phyloP scores from a whole-genome alignment of 306 rosid species.

The Malus domestica region DNA sequence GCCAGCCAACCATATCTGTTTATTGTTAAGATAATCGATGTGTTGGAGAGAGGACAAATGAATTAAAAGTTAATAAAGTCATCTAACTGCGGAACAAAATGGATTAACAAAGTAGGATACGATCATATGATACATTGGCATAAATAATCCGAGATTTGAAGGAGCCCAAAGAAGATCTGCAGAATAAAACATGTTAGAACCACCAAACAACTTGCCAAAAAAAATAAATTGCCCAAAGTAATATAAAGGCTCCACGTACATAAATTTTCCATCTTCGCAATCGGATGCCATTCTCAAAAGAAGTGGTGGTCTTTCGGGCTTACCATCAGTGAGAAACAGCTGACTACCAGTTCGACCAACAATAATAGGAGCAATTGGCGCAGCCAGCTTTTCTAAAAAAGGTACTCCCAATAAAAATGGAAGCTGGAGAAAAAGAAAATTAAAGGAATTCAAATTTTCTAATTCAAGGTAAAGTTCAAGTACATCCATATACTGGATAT shows the following conservation, averaged over 20 bases:
- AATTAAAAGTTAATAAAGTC: slow-evolving; percentile 12
- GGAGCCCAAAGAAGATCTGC: slow-evolving; percentile 84
- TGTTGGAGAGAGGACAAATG: slow-evolving; percentile 9
- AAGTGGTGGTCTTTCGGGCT: slow-evolving; percentile 80
- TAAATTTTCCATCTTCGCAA: slow-evolving; percentile 71
- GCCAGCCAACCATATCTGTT: slow-evolving; percentile 99
- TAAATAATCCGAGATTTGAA: slow-evolving; percentile 67
- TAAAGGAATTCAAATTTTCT: neutral
- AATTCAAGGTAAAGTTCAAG: neutral
- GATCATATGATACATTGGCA: slow-evolving; percentile 94
- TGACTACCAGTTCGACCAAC: slow-evolving; percentile 91
- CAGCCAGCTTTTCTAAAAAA: slow-evolving; percentile 75
- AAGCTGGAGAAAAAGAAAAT: slow-evolving; percentile 50
- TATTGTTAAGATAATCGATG: slow-evolving; percentile 35
- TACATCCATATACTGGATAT: neutral
- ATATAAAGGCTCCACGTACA: slow-evolving; percentile 42
- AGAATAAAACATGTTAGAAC: slow-evolving; percentile 18
- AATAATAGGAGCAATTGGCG: slow-evolving; percentile 75
- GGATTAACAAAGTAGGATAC: slow-evolving; percentile 44
- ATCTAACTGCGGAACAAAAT: neutral
- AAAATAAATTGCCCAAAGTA: neutral
- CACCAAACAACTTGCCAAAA: neutral
- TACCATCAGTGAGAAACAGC: slow-evolving; percentile 88
- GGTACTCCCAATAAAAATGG: slow-evolving; percentile 84
- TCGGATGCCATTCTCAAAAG: slow-evolving; percentile 90